These are phyloP conservation scores for Inonotus hispidus DNA, from an alignment of 1,284 basidiomycete genomes.

Conservation along the genomic window DNA sequence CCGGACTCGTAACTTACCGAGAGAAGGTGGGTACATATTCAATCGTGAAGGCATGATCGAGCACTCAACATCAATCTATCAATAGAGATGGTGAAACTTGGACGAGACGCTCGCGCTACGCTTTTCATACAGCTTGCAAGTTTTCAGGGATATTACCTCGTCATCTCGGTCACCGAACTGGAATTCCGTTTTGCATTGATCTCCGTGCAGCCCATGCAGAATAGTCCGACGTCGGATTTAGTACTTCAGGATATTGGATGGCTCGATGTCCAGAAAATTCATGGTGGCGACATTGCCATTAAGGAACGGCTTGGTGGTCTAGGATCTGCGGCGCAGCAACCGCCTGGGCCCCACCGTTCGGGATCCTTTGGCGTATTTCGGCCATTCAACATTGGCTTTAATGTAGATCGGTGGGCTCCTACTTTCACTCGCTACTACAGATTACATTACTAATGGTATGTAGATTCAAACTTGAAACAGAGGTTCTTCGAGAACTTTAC, in stretches of 20 bases:
- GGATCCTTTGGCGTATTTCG: constrained; percentile 2
- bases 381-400: background rate
- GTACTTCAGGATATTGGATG: constrained; percentile 73
- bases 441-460: background rate
- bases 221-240: constrained; percentile 51
- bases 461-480: constrained; percentile 66
- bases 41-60: background rate
- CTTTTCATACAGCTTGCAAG: constrained; percentile 68
- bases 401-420: constrained; percentile 8
- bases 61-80: background rate
- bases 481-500: constrained; percentile 67
- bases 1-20: constrained; percentile 59
- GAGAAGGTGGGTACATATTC: constrained; percentile 40
- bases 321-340: constrained; percentile 23
- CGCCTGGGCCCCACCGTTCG: background rate
- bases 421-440: background rate
- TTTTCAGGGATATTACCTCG: constrained; percentile 69
- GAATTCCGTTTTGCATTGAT: constrained; percentile 75
- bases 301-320: constrained; percentile 31
- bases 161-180: constrained; percentile 70
- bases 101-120: constrained; percentile 45
- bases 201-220: constrained; percentile 45
- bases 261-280: constrained; percentile 63
- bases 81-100: constrained; percentile 60
- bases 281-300: constrained; percentile 34